Evolutionary conservation across 257 asterid genomes (phyloP), one percentile per base, ranked within the genome.

Genomic region (Marsdenia floribunda): DNA sequence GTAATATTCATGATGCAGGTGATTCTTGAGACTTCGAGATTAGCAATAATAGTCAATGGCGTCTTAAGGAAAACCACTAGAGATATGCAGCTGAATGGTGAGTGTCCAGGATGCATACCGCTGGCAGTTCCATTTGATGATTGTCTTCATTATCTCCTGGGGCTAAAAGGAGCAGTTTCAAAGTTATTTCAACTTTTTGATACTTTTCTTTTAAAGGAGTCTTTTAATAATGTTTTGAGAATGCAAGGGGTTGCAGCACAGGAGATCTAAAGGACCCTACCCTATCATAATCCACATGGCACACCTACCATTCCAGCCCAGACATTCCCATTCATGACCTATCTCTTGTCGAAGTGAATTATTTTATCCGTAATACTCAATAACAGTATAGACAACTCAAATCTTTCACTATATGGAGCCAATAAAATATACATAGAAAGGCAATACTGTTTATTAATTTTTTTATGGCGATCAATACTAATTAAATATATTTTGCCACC

Each of bases 1-100:
- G 21, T 2, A 61, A 7, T 37, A 42, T 54, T 66, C 26, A 61
- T 77, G 21, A 59, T 79, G 82, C 87, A 86, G 87, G 87, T 86
- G 73, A 83, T 86, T 46, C 80, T 79, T 73, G 89, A 86, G 82
- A 86, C 86, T 44, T 86, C 89, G 4, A 78, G 87, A 55, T 74
- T 86, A 77, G 89, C 89, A 22, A 75, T 86, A 38, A 83, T 86
- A 18, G 87, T 86, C 14, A 86, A 86, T 69, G 89, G 89, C 0
- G 87, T 83, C n/a, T 60, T 86, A 52, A 86, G 89, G 79, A 86
- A 83, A 80, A 86, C 87, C 5, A 86, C 87, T 76, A 66, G 60
- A 38, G 88, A 85, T 40, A 82, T 85, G 85, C 85, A 85, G 64
- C 80, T 85, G 22, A 85, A 82, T 76, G 88, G 88, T 85, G 74